Evolutionary conservation across 2,329 filamentous ascomycete species (phyloP).

Genomic region (Claviceps spartinae): DNA sequence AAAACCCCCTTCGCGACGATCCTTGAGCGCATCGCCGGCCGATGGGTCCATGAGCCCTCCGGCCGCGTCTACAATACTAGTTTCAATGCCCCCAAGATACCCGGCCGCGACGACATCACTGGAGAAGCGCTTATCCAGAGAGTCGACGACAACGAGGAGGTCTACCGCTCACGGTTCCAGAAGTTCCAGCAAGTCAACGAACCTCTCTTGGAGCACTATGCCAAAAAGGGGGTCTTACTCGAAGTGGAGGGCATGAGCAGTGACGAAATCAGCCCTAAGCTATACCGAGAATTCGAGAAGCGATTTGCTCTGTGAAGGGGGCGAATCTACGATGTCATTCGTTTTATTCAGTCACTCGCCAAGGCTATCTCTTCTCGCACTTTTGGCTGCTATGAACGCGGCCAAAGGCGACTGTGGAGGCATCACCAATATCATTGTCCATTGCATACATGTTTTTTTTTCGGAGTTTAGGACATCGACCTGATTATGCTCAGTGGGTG

Average conservation of each 20-base stretch:
- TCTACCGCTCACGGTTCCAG: slow-evolving; percentile 66
- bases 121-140: slow-evolving; percentile 75
- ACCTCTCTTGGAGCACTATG: slow-evolving; percentile 80
- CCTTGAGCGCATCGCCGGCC: slow-evolving; percentile 74
- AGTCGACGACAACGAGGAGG: slow-evolving; percentile 73
- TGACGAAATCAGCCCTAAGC: slow-evolving; percentile 87
- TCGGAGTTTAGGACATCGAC: neutral
- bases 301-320: slow-evolving; percentile 39
- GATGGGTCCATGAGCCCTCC: slow-evolving; percentile 86
- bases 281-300: slow-evolving; percentile 69
- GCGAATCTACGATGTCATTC: neutral
- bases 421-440: neutral
- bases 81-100: slow-evolving; percentile 73
- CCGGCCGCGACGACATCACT: slow-evolving; percentile 78
- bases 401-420: neutral
- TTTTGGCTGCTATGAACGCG: neutral
- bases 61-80: slow-evolving; percentile 91
- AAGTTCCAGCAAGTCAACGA: slow-evolving; percentile 81
- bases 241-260: slow-evolving; percentile 80
- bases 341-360: neutral
- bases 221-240: slow-evolving; percentile 68
- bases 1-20: slow-evolving; percentile 78
- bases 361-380: too few relatives aligned
- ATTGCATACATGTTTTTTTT: neutral
- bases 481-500: neutral